Conservation (phyloP, 495 filamentous ascomycete genomes). For the Aspergillus homomorphus region DNA sequence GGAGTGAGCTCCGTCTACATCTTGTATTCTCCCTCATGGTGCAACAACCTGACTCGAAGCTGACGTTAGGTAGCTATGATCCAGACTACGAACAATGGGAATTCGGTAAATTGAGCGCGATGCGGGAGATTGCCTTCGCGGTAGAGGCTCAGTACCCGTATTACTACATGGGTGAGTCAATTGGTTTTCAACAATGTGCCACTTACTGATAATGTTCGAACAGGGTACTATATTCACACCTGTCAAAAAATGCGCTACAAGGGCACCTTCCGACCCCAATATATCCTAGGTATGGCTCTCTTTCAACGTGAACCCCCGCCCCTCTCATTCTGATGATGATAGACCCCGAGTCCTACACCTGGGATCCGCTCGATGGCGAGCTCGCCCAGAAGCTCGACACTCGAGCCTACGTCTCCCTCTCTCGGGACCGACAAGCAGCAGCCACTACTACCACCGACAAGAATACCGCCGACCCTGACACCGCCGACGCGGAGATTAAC, state of each 20-base stretch:
- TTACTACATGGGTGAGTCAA: conserved; percentile 66
- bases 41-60: not conserved
- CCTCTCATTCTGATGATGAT: conserved; percentile 1
- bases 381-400: conserved; percentile 60
- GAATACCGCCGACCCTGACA: conserved; percentile 16
- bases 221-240: conserved; percentile 68
- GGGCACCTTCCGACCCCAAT: conserved; percentile 77
- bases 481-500: conserved; percentile 32
- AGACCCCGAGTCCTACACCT: conserved; percentile 73
- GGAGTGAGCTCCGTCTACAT: conserved; percentile 94
- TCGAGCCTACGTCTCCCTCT: conserved; percentile 66
- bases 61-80: conserved; percentile 56
- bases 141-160: conserved; percentile 69
- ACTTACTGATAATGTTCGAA: conserved; percentile 3
- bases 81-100: conserved; percentile 73
- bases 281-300: conserved; percentile 59
- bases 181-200: not conserved
- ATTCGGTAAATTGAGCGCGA: conserved; percentile 84
- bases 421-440: conserved; percentile 39
- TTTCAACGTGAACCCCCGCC: not conserved
- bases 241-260: conserved; percentile 89
- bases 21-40: conserved; percentile 46
- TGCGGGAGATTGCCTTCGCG: conserved; percentile 79
- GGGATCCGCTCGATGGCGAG: conserved; percentile 71
- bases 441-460: conserved; percentile 7